Percentiles rank a stretch among this genome's conserved stretches.
These are phyloP conservation scores for Dacryopinax primogenitus DNA, from an alignment of 768 basidiomycete species.

Conservation along the genomic window DNA sequence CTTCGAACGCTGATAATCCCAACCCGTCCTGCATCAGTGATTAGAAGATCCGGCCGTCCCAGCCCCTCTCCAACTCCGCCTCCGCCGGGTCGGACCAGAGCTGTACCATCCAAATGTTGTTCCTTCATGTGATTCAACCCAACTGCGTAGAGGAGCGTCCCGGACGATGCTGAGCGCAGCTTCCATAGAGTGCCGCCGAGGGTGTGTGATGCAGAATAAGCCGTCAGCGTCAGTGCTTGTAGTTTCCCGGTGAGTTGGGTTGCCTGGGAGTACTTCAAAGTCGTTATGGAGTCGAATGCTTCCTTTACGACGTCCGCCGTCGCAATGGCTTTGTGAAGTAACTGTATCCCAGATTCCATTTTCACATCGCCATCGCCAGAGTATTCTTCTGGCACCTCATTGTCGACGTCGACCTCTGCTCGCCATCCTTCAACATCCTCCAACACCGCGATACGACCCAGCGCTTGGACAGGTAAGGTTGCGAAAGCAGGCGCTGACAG, in stretches of 20 bases:
- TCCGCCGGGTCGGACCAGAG: slow-evolving; percentile 55
- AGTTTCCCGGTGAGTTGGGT: slow-evolving; percentile 89
- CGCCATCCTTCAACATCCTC: slow-evolving; percentile 77
- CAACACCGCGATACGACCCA: slow-evolving; percentile 79
- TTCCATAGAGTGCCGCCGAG: slow-evolving; percentile 98
- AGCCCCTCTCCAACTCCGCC: slow-evolving; percentile 71
- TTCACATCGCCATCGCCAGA: slow-evolving; percentile 24
- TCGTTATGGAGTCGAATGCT: slow-evolving; percentile 83
- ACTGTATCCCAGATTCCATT: slow-evolving; percentile 19
- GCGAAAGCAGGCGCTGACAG: slow-evolving; percentile 85
- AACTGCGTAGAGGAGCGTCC: slow-evolving; percentile 89
- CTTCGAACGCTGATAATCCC: slow-evolving; percentile 71
- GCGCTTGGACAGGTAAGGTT: slow-evolving; percentile 88
- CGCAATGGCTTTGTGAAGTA: slow-evolving; percentile 41
- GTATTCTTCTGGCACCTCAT: slow-evolving; percentile 21
- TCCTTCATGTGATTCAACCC: slow-evolving; percentile 94
- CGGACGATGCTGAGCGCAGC: slow-evolving; percentile 91
- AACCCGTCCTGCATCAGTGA: slow-evolving; percentile 82
- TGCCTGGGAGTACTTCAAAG: slow-evolving; percentile 88
- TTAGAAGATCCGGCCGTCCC: slow-evolving; percentile 79
- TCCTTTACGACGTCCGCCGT: slow-evolving; percentile 78
- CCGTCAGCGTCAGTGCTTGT: slow-evolving; percentile 85
- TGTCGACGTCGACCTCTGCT: slow-evolving; percentile 58
- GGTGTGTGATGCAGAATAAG: slow-evolving; percentile 88
- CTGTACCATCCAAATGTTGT: slow-evolving; percentile 87